Conservation (phyloP, 768 basidiomycete genomes). For the Fomitopsis serialis region DNA sequence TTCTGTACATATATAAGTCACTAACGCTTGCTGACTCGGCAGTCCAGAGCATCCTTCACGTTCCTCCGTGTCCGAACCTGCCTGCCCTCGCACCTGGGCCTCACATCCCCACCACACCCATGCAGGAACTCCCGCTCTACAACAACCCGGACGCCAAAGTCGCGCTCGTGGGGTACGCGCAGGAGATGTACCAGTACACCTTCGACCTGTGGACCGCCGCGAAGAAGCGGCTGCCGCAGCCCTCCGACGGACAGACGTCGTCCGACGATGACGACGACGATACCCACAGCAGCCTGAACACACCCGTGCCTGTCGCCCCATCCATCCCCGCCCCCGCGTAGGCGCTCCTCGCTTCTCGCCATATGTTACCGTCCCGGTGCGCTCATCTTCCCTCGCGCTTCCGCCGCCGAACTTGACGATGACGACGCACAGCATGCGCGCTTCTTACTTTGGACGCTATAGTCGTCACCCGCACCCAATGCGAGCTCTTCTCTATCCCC, state of each 20-base stretch:
- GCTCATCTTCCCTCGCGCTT: too few relatives aligned
- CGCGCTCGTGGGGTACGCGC: slow-evolving; percentile 15
- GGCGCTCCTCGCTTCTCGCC: too few relatives aligned
- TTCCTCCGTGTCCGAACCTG: background rate
- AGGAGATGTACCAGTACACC: slow-evolving; percentile 17
- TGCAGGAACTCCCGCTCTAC: slow-evolving; percentile 2
- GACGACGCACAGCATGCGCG: too few relatives aligned
- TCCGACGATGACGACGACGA: background rate
- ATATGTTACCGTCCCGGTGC: too few relatives aligned
- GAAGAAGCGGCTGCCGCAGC: background rate
- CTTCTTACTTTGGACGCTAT: too few relatives aligned
- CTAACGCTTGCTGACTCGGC: background rate
- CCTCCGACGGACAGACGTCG: background rate
- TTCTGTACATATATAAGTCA: background rate
- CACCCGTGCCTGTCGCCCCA: background rate
- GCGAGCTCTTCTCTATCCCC: too few relatives aligned
- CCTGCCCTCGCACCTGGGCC: background rate
- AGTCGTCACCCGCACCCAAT: too few relatives aligned
- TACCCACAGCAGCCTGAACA: background rate
- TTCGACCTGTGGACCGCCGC: slow-evolving; percentile 14
- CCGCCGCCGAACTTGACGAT: too few relatives aligned
- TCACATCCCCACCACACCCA: background rate
- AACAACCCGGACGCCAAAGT: slow-evolving; percentile 2
- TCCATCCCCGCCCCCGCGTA: too few relatives aligned
- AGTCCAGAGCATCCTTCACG: background rate